Conservation (phyloP, 257 asterid genomes). For the Solanum neorickii region DNA sequence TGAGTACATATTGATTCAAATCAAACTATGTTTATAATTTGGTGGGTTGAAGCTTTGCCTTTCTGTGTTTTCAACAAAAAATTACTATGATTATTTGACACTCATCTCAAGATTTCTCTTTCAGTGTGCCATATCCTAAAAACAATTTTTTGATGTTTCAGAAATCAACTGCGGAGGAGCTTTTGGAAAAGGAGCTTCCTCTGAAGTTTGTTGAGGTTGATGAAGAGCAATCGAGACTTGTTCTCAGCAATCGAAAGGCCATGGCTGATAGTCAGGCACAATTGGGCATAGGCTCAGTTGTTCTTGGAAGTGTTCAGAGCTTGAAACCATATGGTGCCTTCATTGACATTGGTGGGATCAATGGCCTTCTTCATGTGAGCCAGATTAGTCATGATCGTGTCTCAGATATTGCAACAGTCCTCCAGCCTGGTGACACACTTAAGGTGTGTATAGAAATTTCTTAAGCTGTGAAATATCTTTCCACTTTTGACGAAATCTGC, state of each 20-base stretch:
- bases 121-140: background rate
- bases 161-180: conserved; percentile 92
- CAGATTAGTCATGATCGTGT: conserved; percentile 96
- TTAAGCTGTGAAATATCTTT: background rate
- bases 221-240: conserved; percentile 75
- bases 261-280: conserved; percentile 98
- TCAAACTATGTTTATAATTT: background rate
- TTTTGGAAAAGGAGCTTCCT: conserved; percentile 73
- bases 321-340: conserved; percentile 97
- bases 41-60: background rate
- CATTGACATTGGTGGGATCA: conserved; percentile 91
- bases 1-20: background rate
- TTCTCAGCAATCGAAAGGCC: conserved; percentile 94
- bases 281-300: conserved; percentile 92
- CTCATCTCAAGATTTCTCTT: background rate
- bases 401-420: conserved; percentile 79
- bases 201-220: conserved; percentile 88
- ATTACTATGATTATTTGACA: background rate
- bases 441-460: conserved; percentile 36
- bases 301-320: conserved; percentile 87
- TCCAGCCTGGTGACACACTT: conserved; percentile 89
- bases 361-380: conserved; percentile 92
- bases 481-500: background rate
- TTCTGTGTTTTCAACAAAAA: background rate
- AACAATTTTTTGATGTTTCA: conserved; percentile 12